Conservation (phyloP, 2,329 filamentous ascomycete genomes). For the Diaporthe sp. region DNA sequence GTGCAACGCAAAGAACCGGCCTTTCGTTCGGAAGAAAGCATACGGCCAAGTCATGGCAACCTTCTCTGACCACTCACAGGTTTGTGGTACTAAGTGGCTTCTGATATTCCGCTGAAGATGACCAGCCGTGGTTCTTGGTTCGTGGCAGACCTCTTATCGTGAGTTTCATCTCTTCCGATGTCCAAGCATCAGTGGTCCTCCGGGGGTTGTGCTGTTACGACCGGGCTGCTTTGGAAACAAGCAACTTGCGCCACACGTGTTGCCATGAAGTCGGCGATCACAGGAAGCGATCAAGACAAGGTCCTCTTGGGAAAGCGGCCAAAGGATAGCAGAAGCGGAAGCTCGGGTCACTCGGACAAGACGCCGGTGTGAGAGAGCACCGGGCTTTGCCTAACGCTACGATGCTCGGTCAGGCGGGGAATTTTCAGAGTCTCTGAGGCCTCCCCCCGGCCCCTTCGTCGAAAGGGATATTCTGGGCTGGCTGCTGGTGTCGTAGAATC, state of each 20-base stretch:
- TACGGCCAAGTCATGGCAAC: background rate
- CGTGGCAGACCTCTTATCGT: background rate
- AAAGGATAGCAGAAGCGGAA: no score
- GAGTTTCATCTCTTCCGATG: background rate
- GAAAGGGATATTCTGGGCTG: background rate
- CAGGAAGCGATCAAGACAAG: no score
- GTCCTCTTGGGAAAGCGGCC: no score
- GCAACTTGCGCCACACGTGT: background rate
- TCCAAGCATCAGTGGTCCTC: background rate
- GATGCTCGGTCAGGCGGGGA: background rate
- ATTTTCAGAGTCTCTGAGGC: background rate
- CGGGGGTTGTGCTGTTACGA: no score
- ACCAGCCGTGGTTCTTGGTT: background rate
- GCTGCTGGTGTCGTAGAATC: conserved; percentile 10
- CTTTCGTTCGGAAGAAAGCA: background rate
- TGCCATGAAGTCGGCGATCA: background rate
- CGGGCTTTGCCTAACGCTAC: conserved; percentile 2
- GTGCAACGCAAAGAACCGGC: background rate
- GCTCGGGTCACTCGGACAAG: background rate
- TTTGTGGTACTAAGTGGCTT: background rate
- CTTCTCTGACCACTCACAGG: background rate
- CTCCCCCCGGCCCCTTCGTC: background rate
- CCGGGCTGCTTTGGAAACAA: background rate
- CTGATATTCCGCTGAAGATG: background rate
- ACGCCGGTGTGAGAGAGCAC: background rate